phyloP scores from a whole-genome alignment of 2,329 filamentous ascomycete species.

The Neonectria ditissima region DNA sequence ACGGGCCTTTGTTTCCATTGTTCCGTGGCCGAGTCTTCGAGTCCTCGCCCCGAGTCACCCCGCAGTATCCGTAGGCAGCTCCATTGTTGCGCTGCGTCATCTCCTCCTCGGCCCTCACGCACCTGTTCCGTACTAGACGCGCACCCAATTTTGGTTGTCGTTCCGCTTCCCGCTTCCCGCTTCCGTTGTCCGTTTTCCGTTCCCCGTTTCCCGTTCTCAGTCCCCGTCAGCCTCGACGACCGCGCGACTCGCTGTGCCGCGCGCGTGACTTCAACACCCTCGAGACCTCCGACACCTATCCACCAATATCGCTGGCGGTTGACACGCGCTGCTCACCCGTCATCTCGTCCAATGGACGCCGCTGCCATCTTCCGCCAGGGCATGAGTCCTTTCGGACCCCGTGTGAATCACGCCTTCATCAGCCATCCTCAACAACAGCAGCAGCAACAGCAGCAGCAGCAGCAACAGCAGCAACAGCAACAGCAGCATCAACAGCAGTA shows the following conservation, averaged over 20 bases:
- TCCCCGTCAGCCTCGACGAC: constrained; percentile 5
- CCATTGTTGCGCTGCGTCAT: constrained; percentile 13
- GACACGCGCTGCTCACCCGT: constrained; percentile 19
- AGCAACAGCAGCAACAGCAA: constrained; percentile 42
- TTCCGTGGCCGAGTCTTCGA: not conserved
- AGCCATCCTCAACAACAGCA: constrained; percentile 42
- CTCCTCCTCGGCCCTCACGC: not conserved
- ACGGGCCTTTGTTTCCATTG: constrained; percentile 12
- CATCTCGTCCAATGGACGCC: constrained; percentile 64
- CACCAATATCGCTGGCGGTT: constrained; percentile 18
- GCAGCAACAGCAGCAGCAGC: constrained; percentile 42
- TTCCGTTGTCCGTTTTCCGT: not conserved
- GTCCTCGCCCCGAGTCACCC: constrained; percentile 1
- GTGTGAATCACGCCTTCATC: constrained; percentile 50
- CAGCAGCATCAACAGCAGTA: constrained; percentile 43
- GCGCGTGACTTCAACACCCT: constrained; percentile 32
- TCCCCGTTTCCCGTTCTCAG: not conserved
- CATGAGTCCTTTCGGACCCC: constrained; percentile 59
- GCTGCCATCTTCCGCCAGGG: constrained; percentile 70
- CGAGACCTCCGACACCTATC: constrained; percentile 27
- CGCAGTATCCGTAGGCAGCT: constrained; percentile 7
- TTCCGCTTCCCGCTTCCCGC: constrained; percentile 8
- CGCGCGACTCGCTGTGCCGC: constrained; percentile 13
- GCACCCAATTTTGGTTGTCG: constrained; percentile 4
- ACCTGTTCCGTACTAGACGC: constrained; percentile 3